Evolutionary conservation across 164 flowering plant genomes (phyloP), one percentile per base, ranked within the genome.

Genomic region (Vitis labrusca): DNA sequence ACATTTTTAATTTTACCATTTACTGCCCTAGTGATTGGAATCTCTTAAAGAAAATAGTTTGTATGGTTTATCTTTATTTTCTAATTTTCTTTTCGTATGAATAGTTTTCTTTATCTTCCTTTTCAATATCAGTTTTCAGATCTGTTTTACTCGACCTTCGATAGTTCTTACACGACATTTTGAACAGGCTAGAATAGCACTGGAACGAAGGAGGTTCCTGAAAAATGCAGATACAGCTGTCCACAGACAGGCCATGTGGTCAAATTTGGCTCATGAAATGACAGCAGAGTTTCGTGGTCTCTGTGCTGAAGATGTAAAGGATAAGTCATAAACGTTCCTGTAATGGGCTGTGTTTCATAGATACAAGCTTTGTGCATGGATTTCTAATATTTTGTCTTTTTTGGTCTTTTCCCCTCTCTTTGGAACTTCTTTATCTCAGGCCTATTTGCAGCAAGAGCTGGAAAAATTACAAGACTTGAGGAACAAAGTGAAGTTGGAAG

Each of bases 201-300:
- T 96, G 67, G 99, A 96, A 75, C 67, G 99, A 64, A 80, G 97
- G 77, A 82, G 76, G 67, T 96, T 96, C 77, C 86, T 93, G 50
- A 89, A 88, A 77, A 92, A 91, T 86, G 98, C 98, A 54, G 97
- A 92, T 76, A 82, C 84, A 62, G 97, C 98, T 68, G 98, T 96
- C 7, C 94, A 85, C 37, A 86, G 96, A 69, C 99, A 93, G 76
- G 93, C 92, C 49, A 91, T 85, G 88, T 93, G 99, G 99, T 94
- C 98, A 30, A 81, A 82, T 75, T 83, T 96, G 81, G 99, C 99
- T 79, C 99, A 96, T 82, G 99, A 96, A 76, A 93, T 93, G 93
- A 93, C 99, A 64, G 95, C 98, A 71, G 99, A 93, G 76, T 96
- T 92, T 80, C 97, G 99, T 76, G 94, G 97, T 64, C 93, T 96